These are phyloP conservation scores for Aspergillus sp. DNA, from an alignment of 2,329 filamentous ascomycete genomes.

Conservation along the genomic window DNA sequence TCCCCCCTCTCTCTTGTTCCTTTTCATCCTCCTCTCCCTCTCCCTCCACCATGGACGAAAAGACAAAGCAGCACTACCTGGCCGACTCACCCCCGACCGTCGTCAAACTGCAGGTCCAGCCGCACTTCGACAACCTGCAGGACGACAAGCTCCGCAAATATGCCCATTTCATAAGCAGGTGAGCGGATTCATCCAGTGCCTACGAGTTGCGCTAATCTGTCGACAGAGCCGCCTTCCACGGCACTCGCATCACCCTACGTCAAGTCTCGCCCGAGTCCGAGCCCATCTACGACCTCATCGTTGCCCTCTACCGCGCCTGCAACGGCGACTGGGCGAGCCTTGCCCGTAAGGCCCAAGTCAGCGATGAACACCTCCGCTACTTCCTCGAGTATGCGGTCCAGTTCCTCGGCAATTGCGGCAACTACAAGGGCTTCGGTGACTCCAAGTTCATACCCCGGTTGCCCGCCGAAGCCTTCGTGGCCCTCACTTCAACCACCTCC, in stretches of 20 bases:
- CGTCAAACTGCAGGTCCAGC: constrained; percentile 79
- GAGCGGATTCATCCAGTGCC: constrained; percentile 1
- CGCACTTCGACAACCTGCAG: constrained; percentile 66
- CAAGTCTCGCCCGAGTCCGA: constrained; percentile 77
- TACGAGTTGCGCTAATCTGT: not conserved
- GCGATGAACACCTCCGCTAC: constrained; percentile 52
- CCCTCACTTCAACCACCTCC: constrained; percentile 51
- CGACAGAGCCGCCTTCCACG: constrained; percentile 62
- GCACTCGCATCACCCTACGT: constrained; percentile 67
- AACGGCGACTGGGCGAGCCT: constrained; percentile 63
- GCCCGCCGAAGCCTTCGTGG: constrained; percentile 52
- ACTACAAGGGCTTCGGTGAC: constrained; percentile 83
- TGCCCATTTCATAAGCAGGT: constrained; percentile 81
- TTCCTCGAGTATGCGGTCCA: constrained; percentile 71
- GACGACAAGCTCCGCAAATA: constrained; percentile 67
- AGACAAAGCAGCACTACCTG: constrained; percentile 58
- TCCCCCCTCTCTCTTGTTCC: constrained; percentile 9
- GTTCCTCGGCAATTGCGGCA: constrained; percentile 71
- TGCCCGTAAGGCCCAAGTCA: constrained; percentile 54
- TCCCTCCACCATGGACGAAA: constrained; percentile 28
- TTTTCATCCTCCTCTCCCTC: constrained; percentile 4
- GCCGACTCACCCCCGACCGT: constrained; percentile 85
- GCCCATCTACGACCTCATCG: constrained; percentile 70
- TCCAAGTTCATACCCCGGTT: constrained; percentile 73
- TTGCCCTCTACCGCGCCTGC: constrained; percentile 58